These are phyloP conservation scores for Prunus davidiana DNA, from an alignment of 306 rosid species.

Conservation along the genomic window DNA sequence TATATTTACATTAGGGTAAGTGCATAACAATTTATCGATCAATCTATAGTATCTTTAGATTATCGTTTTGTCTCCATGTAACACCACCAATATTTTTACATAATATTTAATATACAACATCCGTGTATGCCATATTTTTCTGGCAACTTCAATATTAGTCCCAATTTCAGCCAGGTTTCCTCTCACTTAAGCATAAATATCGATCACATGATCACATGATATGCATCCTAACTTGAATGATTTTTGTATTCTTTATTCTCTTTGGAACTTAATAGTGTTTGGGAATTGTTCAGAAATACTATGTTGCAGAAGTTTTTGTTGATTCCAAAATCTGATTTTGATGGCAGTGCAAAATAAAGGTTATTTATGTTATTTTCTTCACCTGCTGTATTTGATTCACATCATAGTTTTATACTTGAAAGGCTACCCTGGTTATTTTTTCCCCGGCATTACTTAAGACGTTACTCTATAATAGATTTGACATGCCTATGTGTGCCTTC, in stretches of 20 bases:
- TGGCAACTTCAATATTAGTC: neutral
- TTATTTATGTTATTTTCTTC: neutral
- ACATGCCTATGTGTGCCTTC: neutral
- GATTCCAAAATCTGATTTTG: neutral
- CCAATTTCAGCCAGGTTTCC: neutral
- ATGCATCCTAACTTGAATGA: conserved; percentile 2
- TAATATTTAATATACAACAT: neutral
- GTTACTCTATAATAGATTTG: neutral
- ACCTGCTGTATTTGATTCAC: neutral
- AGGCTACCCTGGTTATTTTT: neutral
- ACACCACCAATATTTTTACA: neutral
- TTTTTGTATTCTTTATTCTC: conserved; percentile 1
- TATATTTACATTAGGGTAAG: neutral
- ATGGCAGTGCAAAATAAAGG: neutral
- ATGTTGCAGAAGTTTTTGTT: neutral
- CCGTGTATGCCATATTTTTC: neutral
- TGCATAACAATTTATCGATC: neutral
- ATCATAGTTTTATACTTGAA: neutral
- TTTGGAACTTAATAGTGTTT: neutral
- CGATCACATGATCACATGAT: neutral
- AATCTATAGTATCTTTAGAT: neutral
- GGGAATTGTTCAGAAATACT: neutral
- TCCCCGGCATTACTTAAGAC: neutral
- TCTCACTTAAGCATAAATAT: neutral
- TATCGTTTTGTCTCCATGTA: neutral